Evolutionary conservation across 768 basidiomycete genomes (phyloP).

Genomic region (Hygrophoropsis aurantiaca): DNA sequence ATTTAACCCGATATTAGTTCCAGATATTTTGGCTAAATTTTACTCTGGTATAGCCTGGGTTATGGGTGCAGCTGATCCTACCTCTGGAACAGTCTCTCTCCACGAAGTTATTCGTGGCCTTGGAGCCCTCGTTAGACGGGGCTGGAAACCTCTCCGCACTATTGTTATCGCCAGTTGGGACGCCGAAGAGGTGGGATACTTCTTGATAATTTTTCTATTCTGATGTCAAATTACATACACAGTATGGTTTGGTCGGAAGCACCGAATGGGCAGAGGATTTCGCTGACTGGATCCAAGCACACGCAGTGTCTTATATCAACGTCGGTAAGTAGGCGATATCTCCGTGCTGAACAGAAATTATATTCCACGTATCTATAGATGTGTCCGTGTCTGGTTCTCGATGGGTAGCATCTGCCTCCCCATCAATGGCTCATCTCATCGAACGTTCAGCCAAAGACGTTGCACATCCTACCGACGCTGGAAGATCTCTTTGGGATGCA

Average conservation of each 20-base stretch:
- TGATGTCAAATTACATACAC: constrained; percentile 2
- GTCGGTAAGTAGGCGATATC: constrained; percentile 41
- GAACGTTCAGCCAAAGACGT: constrained; percentile 52
- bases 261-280: constrained; percentile 97
- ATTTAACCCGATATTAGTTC: constrained; percentile 15
- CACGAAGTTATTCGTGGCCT: constrained; percentile 58
- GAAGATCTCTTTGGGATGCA: constrained; percentile 61
- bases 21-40: constrained; percentile 3
- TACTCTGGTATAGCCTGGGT: constrained; percentile 23
- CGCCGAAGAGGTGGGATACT: constrained; percentile 57
- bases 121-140: constrained; percentile 47
- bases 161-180: constrained; percentile 82
- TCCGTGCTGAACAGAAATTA: too few species aligned
- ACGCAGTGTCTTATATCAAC: constrained; percentile 88
- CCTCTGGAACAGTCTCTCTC: constrained; percentile 55
- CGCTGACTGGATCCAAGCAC: constrained; percentile 69
- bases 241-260: constrained; percentile 76
- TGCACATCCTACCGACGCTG: constrained; percentile 52
- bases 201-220: not conserved
- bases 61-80: constrained; percentile 57
- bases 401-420: constrained; percentile 53
- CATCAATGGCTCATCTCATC: constrained; percentile 64
- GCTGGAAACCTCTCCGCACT: constrained; percentile 72
- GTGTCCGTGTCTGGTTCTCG: constrained; percentile 54
- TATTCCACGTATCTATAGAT: constrained; percentile 33